Evolutionary conservation across 2,329 filamentous ascomycete species (phyloP).

Genomic region (Penicillium glabrum): DNA sequence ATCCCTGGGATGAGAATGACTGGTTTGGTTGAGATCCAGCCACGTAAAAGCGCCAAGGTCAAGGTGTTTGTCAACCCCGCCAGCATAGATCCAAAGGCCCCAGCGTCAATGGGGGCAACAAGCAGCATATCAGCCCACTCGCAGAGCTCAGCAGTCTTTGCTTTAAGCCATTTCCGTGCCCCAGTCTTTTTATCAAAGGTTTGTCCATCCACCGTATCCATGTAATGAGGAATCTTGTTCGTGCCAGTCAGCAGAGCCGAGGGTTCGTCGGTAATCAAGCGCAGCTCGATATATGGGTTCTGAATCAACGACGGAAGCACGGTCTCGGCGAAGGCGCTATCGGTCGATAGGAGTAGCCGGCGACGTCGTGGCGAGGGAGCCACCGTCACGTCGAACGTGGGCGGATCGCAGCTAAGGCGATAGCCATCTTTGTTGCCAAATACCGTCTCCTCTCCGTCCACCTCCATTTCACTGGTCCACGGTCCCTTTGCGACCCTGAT

Average conservation of each 20-base stretch:
- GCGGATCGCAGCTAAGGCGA: slow-evolving; percentile 2
- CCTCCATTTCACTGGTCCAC: slow-evolving; percentile 27
- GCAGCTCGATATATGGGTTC: slow-evolving; percentile 41
- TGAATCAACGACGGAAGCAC: slow-evolving; percentile 39
- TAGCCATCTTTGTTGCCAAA: slow-evolving; percentile 14
- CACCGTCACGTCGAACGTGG: neutral
- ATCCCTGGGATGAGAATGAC: slow-evolving; percentile 85
- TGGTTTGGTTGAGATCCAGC: slow-evolving; percentile 84
- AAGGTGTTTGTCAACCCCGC: slow-evolving; percentile 79
- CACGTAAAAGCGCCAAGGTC: slow-evolving; percentile 75
- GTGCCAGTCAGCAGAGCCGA: slow-evolving; percentile 37
- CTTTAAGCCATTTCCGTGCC: slow-evolving; percentile 41
- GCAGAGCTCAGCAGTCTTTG: slow-evolving; percentile 62
- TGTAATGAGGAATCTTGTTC: slow-evolving; percentile 41
- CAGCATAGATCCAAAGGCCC: slow-evolving; percentile 84
- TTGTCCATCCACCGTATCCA: slow-evolving; percentile 40
- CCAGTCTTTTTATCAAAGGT: slow-evolving; percentile 40
- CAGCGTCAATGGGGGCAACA: slow-evolving; percentile 79
- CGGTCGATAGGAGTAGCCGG: slow-evolving; percentile 39
- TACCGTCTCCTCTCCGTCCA: slow-evolving; percentile 22
- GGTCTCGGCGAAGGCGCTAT: slow-evolving; percentile 40
- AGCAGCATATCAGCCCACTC: slow-evolving; percentile 87
- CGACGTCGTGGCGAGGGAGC: slow-evolving; percentile 21
- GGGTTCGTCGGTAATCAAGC: slow-evolving; percentile 43
- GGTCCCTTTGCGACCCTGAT: slow-evolving; percentile 13